Percentiles rank a stretch among this genome's conserved stretches.
phyloP scores from a whole-genome alignment of 2,329 filamentous ascomycete species.

The Aspergillus sergii region DNA sequence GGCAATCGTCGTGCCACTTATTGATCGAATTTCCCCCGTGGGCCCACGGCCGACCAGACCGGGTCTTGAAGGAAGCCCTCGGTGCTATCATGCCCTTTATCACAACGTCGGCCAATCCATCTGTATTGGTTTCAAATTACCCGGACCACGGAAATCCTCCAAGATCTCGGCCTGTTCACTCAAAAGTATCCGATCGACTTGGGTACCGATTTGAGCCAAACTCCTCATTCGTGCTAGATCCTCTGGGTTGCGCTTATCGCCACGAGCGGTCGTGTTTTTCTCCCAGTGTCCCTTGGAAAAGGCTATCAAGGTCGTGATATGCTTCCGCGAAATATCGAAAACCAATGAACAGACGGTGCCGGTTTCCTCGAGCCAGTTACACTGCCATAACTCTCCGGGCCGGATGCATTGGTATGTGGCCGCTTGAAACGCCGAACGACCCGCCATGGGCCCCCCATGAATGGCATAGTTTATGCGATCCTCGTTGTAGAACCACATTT shows the following conservation, averaged over 20 bases:
- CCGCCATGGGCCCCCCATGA: slow-evolving; percentile 62
- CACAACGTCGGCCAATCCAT: slow-evolving; percentile 40
- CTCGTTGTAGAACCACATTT: slow-evolving; percentile 63
- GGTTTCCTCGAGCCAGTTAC: slow-evolving; percentile 64
- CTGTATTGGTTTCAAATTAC: slow-evolving; percentile 51
- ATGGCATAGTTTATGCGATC: slow-evolving; percentile 60
- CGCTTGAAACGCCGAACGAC: slow-evolving; percentile 56
- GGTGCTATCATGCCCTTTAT: background rate
- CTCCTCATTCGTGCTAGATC: slow-evolving; percentile 56
- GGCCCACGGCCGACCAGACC: background rate
- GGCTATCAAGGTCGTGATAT: slow-evolving; percentile 55
- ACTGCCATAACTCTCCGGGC: slow-evolving; percentile 61
- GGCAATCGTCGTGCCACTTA: too few species aligned
- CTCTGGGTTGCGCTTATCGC: slow-evolving; percentile 57
- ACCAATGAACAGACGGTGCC: slow-evolving; percentile 60
- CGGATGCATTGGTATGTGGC: slow-evolving; percentile 61
- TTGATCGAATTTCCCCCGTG: background rate
- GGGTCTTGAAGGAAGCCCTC: background rate
- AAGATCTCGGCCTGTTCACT: slow-evolving; percentile 57
- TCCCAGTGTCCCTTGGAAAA: slow-evolving; percentile 63
- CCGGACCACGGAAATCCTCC: slow-evolving; percentile 54
- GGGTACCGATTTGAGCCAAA: slow-evolving; percentile 55
- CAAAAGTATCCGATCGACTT: slow-evolving; percentile 55
- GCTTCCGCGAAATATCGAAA: slow-evolving; percentile 55
- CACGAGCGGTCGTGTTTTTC: slow-evolving; percentile 52